A percentile compares a stretch with the other conserved stretches of the same genome.
phyloP scores from a whole-genome alignment of 108 stramenopile species.

The Fragilaria crotonensis region DNA sequence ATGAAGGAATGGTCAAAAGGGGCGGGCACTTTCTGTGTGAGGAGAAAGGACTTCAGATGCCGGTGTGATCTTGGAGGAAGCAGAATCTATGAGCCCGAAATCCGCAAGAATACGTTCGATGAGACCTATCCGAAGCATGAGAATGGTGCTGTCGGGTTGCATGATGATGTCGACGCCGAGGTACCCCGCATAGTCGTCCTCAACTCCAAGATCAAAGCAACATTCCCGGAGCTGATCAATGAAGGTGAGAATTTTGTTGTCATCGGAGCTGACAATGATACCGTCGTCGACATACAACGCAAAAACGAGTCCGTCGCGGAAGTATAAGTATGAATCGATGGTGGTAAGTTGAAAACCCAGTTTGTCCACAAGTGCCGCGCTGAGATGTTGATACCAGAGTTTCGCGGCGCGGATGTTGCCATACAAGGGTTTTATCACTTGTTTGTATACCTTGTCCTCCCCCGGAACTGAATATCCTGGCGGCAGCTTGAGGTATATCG shows the following conservation, averaged over 20 bases:
- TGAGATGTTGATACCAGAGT: slow-evolving; percentile 14
- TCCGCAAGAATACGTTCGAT: slow-evolving; percentile 19
- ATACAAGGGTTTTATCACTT: background rate
- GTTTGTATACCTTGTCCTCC: background rate
- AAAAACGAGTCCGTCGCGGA: slow-evolving; percentile 10
- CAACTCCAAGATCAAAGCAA: slow-evolving; percentile 5
- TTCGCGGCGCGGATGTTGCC: slow-evolving; percentile 11
- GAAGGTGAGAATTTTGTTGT: background rate
- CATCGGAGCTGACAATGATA: background rate
- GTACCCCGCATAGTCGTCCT: background rate
- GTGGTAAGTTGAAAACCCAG: slow-evolving; percentile 9
- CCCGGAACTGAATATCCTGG: slow-evolving; percentile 1
- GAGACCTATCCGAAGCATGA: slow-evolving; percentile 17
- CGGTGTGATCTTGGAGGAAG: slow-evolving; percentile 10
- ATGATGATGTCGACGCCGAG: slow-evolving; percentile 9
- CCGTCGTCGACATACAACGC: slow-evolving; percentile 26
- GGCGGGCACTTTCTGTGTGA: slow-evolving; percentile 21
- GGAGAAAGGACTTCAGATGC: slow-evolving; percentile 13
- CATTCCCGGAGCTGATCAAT: slow-evolving; percentile 9
- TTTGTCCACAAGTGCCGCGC: background rate
- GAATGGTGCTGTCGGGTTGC: background rate
- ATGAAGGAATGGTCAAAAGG: slow-evolving; percentile 17
- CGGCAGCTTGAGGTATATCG: slow-evolving; percentile 20
- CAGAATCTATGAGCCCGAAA: slow-evolving; percentile 12
- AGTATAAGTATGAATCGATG: slow-evolving; percentile 31